Conservation (phyloP, 2,329 filamentous ascomycete species). For the Pseudogymnoascus sp. region DNA sequence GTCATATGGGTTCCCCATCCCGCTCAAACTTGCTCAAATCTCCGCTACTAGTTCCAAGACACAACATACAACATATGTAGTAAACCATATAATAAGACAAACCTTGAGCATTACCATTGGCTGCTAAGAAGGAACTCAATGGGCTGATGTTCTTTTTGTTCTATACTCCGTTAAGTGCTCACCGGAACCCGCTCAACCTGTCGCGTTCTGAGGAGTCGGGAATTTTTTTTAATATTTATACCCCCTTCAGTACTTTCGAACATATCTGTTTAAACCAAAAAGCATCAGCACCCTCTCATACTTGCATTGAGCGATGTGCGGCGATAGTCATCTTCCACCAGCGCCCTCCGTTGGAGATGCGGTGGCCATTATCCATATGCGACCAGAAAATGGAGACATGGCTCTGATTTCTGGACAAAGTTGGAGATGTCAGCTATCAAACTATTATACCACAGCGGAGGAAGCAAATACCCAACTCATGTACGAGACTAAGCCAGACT, state of each 20-base stretch:
- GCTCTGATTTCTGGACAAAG: neutral
- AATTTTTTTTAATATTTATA: neutral
- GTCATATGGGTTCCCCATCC: neutral
- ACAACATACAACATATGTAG: neutral
- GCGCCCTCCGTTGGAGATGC: constrained; percentile 6
- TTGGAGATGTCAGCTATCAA: constrained; percentile 4
- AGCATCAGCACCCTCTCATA: neutral
- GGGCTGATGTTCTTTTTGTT: neutral
- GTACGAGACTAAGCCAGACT: constrained; percentile 7
- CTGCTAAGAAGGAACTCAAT: neutral
- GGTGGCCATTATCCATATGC: constrained; percentile 1
- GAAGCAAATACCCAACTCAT: neutral
- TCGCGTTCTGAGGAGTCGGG: neutral
- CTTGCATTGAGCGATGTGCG: neutral
- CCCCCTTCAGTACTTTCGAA: neutral
- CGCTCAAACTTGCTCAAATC: constrained; percentile 11
- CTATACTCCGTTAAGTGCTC: neutral
- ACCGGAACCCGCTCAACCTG: neutral
- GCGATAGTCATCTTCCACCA: constrained; percentile 9
- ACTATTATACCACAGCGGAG: neutral
- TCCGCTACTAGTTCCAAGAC: neutral
- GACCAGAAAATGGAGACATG: neutral
- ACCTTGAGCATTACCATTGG: neutral
- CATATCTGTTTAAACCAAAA: no score
- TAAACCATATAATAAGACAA: neutral